These are phyloP conservation scores for Diplodia seriata DNA, from an alignment of 2,329 filamentous ascomycete genomes.

Conservation along the genomic window DNA sequence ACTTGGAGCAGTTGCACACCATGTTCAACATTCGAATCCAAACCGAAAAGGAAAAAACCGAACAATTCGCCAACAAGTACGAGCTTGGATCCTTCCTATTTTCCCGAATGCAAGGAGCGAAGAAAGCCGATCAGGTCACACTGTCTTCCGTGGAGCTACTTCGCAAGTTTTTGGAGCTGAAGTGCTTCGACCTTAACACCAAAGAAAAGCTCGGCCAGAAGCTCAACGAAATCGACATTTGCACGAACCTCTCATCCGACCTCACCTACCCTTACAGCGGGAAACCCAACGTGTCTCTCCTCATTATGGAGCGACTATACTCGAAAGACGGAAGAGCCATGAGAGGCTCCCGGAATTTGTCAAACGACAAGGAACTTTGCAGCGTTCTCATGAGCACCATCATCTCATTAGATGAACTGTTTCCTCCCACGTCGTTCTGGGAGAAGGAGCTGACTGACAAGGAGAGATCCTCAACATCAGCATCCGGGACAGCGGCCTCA, in stretches of 20 bases:
- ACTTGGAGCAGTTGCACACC: neutral
- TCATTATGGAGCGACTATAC: neutral
- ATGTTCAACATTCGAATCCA: neutral
- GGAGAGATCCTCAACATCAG: neutral
- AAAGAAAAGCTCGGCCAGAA: neutral
- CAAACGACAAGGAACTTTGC: neutral
- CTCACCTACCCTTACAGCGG: neutral
- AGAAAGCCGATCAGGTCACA: neutral
- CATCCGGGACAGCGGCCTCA: too few species aligned
- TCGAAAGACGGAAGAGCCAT: too few species aligned
- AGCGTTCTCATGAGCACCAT: neutral
- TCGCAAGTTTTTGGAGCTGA: neutral
- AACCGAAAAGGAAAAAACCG: neutral
- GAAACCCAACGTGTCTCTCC: neutral
- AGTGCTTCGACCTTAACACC: neutral
- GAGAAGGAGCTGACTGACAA: neutral
- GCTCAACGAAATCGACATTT: neutral
- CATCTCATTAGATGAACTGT: neutral
- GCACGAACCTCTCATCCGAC: neutral
- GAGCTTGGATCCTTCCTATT: neutral
- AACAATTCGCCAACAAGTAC: neutral
- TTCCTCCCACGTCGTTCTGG: neutral
- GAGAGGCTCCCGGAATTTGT: too few species aligned
- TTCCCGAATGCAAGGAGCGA: neutral
- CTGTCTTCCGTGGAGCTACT: neutral